Evolutionary conservation across 768 basidiomycete species (phyloP).

Genomic region (Russula sp.): DNA sequence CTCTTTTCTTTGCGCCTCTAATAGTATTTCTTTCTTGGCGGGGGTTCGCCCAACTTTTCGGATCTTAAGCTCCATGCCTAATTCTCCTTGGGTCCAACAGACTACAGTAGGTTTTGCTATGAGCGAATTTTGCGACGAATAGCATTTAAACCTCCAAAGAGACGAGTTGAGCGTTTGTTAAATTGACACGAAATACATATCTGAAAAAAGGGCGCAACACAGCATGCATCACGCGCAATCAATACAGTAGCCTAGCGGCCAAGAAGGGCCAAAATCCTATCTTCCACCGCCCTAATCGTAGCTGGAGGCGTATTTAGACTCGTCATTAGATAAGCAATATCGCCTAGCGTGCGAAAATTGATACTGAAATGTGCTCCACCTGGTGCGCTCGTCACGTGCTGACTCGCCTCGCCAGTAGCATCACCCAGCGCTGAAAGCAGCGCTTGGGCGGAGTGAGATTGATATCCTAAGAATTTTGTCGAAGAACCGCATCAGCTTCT

Average conservation of each 20-base stretch:
- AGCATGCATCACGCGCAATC: not conserved
- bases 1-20: not conserved
- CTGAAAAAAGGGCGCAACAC: not conserved
- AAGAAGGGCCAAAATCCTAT: constrained; percentile 47
- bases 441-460: constrained; percentile 56
- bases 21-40: not conserved
- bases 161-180: not conserved
- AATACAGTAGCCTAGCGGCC: not conserved
- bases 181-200: not conserved
- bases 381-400: constrained; percentile 37
- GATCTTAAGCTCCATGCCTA: not conserved
- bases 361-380: constrained; percentile 58
- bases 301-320: constrained; percentile 65
- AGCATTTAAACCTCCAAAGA: constrained; percentile 12
- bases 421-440: constrained; percentile 48
- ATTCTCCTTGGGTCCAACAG: not conserved
- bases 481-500: not conserved
- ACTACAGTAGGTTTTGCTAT: not conserved
- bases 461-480: constrained; percentile 37
- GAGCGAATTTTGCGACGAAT: constrained; percentile 6
- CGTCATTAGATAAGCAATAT: constrained; percentile 90
- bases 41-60: not conserved
- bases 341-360: constrained; percentile 84
- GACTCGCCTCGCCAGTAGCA: constrained; percentile 24
- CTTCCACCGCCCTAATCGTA: constrained; percentile 55